Conservation (phyloP, 169 alveolate genomes). For the Babesia sp. region DNA sequence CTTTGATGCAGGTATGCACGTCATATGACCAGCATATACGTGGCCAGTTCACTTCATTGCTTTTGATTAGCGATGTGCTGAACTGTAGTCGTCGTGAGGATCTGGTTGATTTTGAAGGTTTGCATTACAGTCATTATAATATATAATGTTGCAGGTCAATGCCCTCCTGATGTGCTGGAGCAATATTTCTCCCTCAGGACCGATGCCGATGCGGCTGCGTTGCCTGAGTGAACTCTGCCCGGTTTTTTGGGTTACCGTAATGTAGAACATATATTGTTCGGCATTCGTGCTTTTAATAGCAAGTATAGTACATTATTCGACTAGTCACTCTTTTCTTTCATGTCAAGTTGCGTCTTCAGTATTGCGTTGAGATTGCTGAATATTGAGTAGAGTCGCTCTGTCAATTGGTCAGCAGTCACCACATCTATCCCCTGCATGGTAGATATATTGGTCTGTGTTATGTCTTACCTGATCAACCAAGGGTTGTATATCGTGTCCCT, state of each 20-base stretch:
- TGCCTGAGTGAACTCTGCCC: neutral
- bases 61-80: constrained; percentile 46
- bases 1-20: constrained; percentile 50
- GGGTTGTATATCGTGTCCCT: constrained; percentile 9
- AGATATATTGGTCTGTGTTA: neutral
- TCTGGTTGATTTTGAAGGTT: constrained; percentile 33
- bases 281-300: neutral
- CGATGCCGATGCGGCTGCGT: neutral
- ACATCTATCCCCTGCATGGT: constrained; percentile 10
- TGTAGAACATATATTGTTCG: neutral
- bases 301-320: neutral
- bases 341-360: neutral
- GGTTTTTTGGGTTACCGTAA: neutral
- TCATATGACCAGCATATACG: constrained; percentile 38
- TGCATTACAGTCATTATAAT: neutral
- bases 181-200: constrained; percentile 23
- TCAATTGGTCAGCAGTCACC: neutral
- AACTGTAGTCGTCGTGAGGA: constrained; percentile 47
- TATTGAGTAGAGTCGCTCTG: neutral
- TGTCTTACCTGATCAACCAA: constrained; percentile 1
- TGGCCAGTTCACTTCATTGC: constrained; percentile 34
- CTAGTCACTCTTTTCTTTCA: neutral
- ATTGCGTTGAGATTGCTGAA: constrained; percentile 2
- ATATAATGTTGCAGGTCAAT: neutral
- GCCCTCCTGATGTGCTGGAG: constrained; percentile 2